Conservation (phyloP, 805 yeast genomes). For the Zygosaccharomyces siamensis region DNA sequence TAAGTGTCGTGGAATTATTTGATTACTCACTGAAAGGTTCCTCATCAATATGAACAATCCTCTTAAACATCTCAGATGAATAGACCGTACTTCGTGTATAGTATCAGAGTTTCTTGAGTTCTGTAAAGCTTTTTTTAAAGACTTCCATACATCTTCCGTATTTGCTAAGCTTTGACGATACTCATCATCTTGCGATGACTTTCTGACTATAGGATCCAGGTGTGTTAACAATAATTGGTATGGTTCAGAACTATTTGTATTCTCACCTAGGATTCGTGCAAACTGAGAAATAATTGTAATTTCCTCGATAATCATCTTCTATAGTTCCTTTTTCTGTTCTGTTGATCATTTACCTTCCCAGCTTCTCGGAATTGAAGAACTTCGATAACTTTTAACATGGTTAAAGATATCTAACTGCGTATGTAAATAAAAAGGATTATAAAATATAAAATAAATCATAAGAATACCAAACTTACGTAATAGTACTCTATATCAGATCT, state of each 20-base stretch:
- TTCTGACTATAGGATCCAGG: conserved; percentile 24
- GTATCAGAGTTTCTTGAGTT: not conserved
- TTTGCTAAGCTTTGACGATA: conserved; percentile 27
- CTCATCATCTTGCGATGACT: conserved; percentile 25
- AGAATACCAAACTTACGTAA: conserved; percentile 1
- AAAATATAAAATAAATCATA: conserved; percentile 1
- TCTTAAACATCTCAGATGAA: conserved; percentile 38
- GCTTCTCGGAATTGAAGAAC: not conserved
- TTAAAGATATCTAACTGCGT: too few relatives aligned
- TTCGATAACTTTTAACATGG: not conserved
- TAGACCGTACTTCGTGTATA: conserved; percentile 10
- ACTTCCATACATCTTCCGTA: conserved; percentile 29
- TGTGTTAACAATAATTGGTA: conserved; percentile 1
- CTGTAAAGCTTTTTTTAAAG: conserved; percentile 16
- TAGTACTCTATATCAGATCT: conserved; percentile 14
- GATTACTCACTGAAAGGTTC: conserved; percentile 39
- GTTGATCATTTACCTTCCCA: not conserved
- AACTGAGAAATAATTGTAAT: not conserved
- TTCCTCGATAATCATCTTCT: not conserved
- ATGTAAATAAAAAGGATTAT: not conserved
- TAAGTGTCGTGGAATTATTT: conserved; percentile 28
- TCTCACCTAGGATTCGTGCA: not conserved
- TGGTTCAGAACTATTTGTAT: not conserved
- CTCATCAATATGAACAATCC: conserved; percentile 48
- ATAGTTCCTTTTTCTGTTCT: not conserved